Conservation (phyloP, 2,329 filamentous ascomycete genomes). For the Paracamarosporium sp. region DNA sequence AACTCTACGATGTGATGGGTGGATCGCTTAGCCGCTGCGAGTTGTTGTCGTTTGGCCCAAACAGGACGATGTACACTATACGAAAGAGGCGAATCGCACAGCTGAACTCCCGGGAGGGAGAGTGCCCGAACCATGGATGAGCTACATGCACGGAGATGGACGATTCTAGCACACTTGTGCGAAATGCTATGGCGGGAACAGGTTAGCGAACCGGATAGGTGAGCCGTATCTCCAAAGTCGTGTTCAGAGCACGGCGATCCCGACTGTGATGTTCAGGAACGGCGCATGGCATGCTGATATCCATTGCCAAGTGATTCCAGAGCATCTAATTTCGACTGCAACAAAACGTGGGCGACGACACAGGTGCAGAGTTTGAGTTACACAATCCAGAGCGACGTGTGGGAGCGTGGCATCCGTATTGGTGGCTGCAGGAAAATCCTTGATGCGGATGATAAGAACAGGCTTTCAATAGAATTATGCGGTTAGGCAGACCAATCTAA, state of each 20-base stretch:
- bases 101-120: background rate
- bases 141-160: background rate
- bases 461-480: conserved; percentile 20
- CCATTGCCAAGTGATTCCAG: background rate
- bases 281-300: background rate
- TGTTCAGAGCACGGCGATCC: background rate
- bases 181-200: background rate
- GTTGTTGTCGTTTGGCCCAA: background rate
- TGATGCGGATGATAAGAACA: conserved; percentile 14
- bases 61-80: conserved; percentile 5
- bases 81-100: background rate
- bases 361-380: background rate
- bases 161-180: background rate
- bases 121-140: background rate
- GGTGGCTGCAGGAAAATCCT: conserved; percentile 19
- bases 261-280: background rate
- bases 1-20: conserved; percentile 1
- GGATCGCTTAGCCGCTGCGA: background rate
- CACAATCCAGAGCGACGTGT: conserved; percentile 2
- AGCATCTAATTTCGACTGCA: background rate
- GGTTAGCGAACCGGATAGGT: background rate
- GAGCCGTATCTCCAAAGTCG: background rate
- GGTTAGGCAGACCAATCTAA: conserved; percentile 16
- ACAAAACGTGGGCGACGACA: background rate
- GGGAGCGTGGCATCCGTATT: conserved; percentile 18